These are phyloP conservation scores for Penicillium janthinellum DNA, from an alignment of 2,329 filamentous ascomycete species.

Conservation along the genomic window DNA sequence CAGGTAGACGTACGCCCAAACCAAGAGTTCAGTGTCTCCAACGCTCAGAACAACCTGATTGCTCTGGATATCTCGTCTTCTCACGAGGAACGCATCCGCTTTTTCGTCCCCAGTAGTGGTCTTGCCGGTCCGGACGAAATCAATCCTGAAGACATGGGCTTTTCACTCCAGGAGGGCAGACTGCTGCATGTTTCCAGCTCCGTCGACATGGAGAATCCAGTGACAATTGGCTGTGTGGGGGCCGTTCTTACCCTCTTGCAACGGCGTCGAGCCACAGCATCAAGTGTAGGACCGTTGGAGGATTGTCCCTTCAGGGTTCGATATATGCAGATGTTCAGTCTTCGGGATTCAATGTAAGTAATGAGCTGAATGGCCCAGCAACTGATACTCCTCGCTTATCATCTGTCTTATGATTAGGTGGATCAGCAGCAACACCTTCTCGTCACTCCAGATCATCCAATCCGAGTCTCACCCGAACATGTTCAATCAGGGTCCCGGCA, in stretches of 20 bases:
- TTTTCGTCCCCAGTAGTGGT: constrained; percentile 64
- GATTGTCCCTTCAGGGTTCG: constrained; percentile 62
- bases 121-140: constrained; percentile 47
- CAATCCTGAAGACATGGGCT: constrained; percentile 44
- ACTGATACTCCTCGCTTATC: background rate
- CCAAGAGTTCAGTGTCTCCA: constrained; percentile 70
- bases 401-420: constrained; percentile 61
- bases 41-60: constrained; percentile 67
- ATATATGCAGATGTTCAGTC: constrained; percentile 72
- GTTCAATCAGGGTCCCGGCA: constrained; percentile 71
- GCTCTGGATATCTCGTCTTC: constrained; percentile 57
- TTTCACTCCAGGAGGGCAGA: constrained; percentile 62
- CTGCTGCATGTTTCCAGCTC: constrained; percentile 69
- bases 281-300: constrained; percentile 61
- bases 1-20: constrained; percentile 68
- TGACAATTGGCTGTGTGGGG: constrained; percentile 84
- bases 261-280: constrained; percentile 64
- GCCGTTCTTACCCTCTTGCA: constrained; percentile 79
- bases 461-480: constrained; percentile 81
- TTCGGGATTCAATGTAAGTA: constrained; percentile 62
- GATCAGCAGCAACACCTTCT: constrained; percentile 76
- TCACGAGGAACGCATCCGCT: constrained; percentile 52
- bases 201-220: constrained; percentile 71
- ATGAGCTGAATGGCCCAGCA: no score
- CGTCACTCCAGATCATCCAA: constrained; percentile 81